A percentile compares a stretch with the other conserved stretches of the same genome.
Conservation (phyloP, 2,329 filamentous ascomycete species). For the Scopulariopsis brevicaulis region DNA sequence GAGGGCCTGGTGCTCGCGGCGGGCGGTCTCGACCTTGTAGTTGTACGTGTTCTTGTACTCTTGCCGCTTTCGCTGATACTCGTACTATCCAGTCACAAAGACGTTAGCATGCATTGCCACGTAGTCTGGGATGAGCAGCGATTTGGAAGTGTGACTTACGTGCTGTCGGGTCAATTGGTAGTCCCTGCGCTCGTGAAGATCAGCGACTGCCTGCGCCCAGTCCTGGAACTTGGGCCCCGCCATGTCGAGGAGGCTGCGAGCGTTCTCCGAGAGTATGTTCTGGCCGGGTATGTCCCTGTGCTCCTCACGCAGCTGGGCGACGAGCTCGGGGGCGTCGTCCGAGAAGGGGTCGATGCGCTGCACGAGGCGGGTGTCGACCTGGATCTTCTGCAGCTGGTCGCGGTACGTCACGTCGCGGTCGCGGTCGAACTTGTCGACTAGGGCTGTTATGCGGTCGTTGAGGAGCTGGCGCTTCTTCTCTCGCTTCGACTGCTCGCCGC, state of each 20-base stretch:
- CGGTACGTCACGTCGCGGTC: constrained; percentile 79
- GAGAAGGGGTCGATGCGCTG: constrained; percentile 75
- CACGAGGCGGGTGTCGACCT: constrained; percentile 79
- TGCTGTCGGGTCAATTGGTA: constrained; percentile 69
- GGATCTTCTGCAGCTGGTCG: constrained; percentile 82
- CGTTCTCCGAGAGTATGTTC: constrained; percentile 25
- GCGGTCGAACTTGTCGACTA: constrained; percentile 67
- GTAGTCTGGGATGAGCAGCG: neutral
- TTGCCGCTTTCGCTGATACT: constrained; percentile 50
- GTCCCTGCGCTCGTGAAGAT: constrained; percentile 79
- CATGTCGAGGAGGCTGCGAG: constrained; percentile 53
- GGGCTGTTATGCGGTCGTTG: constrained; percentile 63
- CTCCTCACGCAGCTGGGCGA: constrained; percentile 49
- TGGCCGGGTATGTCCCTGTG: constrained; percentile 33
- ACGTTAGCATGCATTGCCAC: neutral
- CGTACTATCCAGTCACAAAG: constrained; percentile 32
- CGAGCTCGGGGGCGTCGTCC: constrained; percentile 59
- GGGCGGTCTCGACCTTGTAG: constrained; percentile 52
- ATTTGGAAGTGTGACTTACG: constrained; percentile 39
- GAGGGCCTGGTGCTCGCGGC: constrained; percentile 47
- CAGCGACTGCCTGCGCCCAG: constrained; percentile 79
- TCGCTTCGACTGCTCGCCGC: constrained; percentile 57
- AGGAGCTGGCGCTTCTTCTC: constrained; percentile 82
- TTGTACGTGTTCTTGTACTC: constrained; percentile 47
- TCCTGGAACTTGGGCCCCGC: constrained; percentile 77